Conservation (phyloP, 306 rosid species). For the Citrullus mucosospermus region DNA sequence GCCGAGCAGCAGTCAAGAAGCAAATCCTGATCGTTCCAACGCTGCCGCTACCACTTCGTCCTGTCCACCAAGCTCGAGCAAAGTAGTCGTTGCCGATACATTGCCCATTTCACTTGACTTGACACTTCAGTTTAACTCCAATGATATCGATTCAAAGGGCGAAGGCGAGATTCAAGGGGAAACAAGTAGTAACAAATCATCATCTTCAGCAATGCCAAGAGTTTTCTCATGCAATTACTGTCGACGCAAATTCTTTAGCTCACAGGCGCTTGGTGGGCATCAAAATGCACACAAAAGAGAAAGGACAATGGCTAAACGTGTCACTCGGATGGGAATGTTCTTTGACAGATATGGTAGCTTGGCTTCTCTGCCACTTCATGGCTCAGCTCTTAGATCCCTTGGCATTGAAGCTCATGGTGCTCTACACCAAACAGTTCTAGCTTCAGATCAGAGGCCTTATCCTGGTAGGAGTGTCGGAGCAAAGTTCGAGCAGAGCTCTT, state of each 20-base stretch:
- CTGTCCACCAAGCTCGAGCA: conserved; percentile 25
- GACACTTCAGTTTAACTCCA: conserved; percentile 41
- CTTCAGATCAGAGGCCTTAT: conserved; percentile 23
- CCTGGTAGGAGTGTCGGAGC: conserved; percentile 34
- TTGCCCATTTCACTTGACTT: conserved; percentile 44
- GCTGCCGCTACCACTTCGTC: conserved; percentile 33
- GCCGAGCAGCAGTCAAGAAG: conserved; percentile 33
- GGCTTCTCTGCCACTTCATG: conserved; percentile 79
- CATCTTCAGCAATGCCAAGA: conserved; percentile 35
- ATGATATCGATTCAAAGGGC: conserved; percentile 31
- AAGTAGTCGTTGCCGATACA: conserved; percentile 22
- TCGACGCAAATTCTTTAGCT: conserved; percentile 74
- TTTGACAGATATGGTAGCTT: conserved; percentile 50
- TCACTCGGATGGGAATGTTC: conserved; percentile 63
- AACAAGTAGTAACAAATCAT: conserved; percentile 17
- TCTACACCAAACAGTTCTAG: conserved; percentile 36
- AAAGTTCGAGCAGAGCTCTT: conserved; percentile 42
- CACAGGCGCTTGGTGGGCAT: conserved; percentile 91
- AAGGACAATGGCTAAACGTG: conserved; percentile 83
- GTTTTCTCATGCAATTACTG: conserved; percentile 93
- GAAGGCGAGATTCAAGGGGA: conserved; percentile 26
- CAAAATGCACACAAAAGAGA: conserved; percentile 93
- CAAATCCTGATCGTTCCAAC: conserved; percentile 35
- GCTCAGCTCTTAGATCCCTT: conserved; percentile 64
- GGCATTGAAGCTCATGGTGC: conserved; percentile 74